Base-by-base conservation (phyloP, 192 early-diverging fungal species). In the Hyaloraphidium curvatum region DNA sequence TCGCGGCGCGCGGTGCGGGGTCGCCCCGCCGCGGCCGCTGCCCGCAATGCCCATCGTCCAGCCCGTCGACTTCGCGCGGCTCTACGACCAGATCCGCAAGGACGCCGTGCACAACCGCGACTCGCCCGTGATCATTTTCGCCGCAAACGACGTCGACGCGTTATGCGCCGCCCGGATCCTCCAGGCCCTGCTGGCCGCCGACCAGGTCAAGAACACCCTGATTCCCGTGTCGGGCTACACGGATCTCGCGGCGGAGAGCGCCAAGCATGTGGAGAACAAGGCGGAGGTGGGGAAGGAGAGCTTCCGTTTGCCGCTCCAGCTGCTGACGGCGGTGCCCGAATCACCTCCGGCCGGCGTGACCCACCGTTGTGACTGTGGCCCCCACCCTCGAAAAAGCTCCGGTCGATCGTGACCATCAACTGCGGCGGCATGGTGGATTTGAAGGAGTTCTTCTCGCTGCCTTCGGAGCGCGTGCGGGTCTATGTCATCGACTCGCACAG, bases 401-500 rank as follows among this genome's bases (percentile, higher is more conserved):
- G 75, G n/a, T 74, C 78, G 0, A 74, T 89, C 22, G 62, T 90
- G 39, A 69, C 87, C 60, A 64, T 96, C 35, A 92, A 92, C 67
- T 89, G 86, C 64, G 92, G 89, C 3, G 88, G 79, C 3, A 57
- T 79, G 14, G 71, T 86, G 26, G 82, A 93, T 30, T 54, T 91
- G 9, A 63, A 67, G 14, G 79, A 86, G 28, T 63, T 66, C 23
- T 62, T 90, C 41, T 51, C 39, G 0, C 59, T 86, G 21, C 60
- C 69, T 28, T 25, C 14, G 17, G 65, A 67, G 29, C 61, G 76
- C 3, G 72, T 86, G 22, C 77, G 68, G 0, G 67, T 93, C 2
- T 76, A 89, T 53, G 70, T 96, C 1, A 67, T 91, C 39, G 92
- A 96, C 54, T 86, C 81, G 48, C 90, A 87, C 55, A 65, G 92